Evolutionary conservation across 1,284 basidiomycete species (phyloP).

Genomic region (Puccinia triticina): DNA sequence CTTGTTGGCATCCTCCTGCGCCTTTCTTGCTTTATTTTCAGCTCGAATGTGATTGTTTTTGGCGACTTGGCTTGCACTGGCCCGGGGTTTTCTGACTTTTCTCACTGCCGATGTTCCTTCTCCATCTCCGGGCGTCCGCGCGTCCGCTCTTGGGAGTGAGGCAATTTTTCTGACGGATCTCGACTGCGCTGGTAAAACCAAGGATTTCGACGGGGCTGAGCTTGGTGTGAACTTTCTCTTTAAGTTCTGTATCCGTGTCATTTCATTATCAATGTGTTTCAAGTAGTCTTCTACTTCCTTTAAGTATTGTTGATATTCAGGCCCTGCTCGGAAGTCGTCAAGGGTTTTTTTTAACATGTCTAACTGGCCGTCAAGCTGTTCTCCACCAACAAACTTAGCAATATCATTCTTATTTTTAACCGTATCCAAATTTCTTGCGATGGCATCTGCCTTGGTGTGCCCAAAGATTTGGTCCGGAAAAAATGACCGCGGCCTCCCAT

Average conservation of each 20-base stretch:
- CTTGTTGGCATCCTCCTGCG: neutral
- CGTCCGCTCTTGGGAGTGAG: neutral
- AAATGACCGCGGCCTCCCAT: neutral
- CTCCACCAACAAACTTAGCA: neutral
- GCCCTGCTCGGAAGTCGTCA: neutral
- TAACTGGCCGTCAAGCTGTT: neutral
- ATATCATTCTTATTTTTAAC: neutral
- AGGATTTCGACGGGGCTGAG: neutral
- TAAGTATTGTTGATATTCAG: neutral
- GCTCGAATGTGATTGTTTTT: neutral
- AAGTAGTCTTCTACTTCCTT: neutral
- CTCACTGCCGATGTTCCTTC: neutral
- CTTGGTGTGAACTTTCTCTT: neutral
- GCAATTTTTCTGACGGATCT: no score
- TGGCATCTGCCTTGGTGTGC: neutral
- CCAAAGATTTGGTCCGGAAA: neutral
- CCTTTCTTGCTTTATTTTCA: neutral
- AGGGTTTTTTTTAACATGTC: neutral
- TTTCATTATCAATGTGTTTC: neutral
- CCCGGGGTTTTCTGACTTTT: neutral
- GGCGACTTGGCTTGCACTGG: neutral
- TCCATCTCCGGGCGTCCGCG: no score
- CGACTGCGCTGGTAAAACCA: neutral
- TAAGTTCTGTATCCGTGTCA: neutral
- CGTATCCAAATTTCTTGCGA: neutral